Conservation (phyloP, 192 early-diverging fungal species). For the Backusella luteola region DNA sequence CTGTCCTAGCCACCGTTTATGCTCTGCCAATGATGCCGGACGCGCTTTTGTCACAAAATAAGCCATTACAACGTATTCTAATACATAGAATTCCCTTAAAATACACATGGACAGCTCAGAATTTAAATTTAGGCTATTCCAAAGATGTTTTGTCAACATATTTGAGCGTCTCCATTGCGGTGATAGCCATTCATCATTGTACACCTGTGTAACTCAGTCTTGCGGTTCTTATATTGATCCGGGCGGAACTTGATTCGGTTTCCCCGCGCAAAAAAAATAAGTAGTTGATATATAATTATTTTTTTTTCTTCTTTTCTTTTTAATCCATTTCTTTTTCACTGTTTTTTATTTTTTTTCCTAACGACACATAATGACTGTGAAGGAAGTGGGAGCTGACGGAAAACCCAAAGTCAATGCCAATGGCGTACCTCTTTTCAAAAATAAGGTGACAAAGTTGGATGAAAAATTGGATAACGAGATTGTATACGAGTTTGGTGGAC, state of each 20-base stretch:
- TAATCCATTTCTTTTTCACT: background rate
- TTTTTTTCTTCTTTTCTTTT: background rate
- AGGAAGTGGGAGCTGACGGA: conserved; percentile 1
- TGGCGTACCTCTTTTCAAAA: conserved; percentile 31
- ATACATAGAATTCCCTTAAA: background rate
- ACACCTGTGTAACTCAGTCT: background rate
- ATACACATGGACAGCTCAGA: background rate
- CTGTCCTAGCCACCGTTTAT: background rate
- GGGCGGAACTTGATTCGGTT: background rate
- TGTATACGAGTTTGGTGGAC: conserved; percentile 74
- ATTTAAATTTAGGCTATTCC: background rate
- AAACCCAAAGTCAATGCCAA: conserved; percentile 6
- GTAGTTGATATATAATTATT: background rate
- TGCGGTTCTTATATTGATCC: background rate
- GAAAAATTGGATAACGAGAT: conserved; percentile 59
- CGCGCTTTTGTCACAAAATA: background rate
- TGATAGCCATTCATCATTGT: background rate
- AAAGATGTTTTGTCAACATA: background rate
- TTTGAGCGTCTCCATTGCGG: background rate
- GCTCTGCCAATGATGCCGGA: background rate
- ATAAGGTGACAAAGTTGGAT: conserved; percentile 41
- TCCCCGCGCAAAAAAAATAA: background rate
- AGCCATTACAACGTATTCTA: background rate
- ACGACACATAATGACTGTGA: conserved; percentile 4
- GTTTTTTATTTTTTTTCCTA: background rate